Base-by-base conservation (phyloP, 148 eudicot species). In the Camellia japonica region DNA sequence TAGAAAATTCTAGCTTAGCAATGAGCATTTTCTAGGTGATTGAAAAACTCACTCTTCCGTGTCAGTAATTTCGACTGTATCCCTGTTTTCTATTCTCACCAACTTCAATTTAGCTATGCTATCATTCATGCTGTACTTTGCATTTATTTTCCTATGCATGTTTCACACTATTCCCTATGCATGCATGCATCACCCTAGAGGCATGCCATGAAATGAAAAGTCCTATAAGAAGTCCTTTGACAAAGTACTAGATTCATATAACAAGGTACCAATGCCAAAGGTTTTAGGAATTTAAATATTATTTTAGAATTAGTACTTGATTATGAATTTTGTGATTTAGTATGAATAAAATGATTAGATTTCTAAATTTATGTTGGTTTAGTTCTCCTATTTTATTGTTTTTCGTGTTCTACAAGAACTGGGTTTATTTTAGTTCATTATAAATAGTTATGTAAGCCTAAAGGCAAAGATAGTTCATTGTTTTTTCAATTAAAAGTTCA, bases 1-100 rank as follows among this genome's bases (percentile, higher is more conserved):
- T 20, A 71, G 56, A 11, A 71, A 71, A 47, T 71, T 49, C 38
- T 20, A 71, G 73, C 19, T n/a, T 49, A 44, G 54, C 73, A 69
- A 10, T 18, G 14, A 46, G 47, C 73, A 16, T 69, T 54, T 69
- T 69, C 73, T 46, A 46, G 73, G 46, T 46, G 16, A 14, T 16
- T 47, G 16, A 19, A 71, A 71, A 71, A 51, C 60, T 52, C 60
- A 49, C 12, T 47, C 30, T 71, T 7, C 7, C n/a, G 12, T 15
- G 38, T n/a, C 18, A 52, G 43, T 23, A 51, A 72, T 6, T 72
- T 18, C 60, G 16, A 51, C 52, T 16, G 23, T 16, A 20, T 51
- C 59, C 3, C 18, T 12, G 19, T 71, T 71, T n/a, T 71, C 18
- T 71, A 20, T 16, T 19, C 42, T 49, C 38, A 71, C 75, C 59